A percentile compares a stretch with the other conserved stretches of the same genome.
phyloP scores from a whole-genome alignment of 2,329 filamentous ascomycete genomes.

The Sclerotinia minor region DNA sequence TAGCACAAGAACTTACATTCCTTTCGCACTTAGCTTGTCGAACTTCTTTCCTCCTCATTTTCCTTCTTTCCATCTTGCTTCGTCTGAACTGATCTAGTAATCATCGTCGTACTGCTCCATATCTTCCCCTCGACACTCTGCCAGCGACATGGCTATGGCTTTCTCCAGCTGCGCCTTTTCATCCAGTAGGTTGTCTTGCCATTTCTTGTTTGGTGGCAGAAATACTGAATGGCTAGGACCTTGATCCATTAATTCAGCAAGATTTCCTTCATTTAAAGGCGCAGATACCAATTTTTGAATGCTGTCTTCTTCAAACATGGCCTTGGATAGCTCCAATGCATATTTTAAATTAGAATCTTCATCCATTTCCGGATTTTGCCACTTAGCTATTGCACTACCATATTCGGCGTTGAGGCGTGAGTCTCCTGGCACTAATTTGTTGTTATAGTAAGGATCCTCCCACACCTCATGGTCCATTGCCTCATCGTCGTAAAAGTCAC shows the following conservation, averaged over 20 bases:
- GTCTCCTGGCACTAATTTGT: neutral
- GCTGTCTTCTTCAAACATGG: no score
- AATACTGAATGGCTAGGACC: neutral
- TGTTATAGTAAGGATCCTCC: neutral
- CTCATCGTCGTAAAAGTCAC: neutral
- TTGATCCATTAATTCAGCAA: neutral
- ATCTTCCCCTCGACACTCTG: neutral
- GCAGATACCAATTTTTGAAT: neutral
- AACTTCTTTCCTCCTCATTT: neutral
- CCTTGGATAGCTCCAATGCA: no score
- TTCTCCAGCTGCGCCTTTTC: neutral
- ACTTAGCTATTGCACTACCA: neutral
- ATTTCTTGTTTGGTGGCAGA: neutral
- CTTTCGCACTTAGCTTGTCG: neutral
- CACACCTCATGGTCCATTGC: neutral
- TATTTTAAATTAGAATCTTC: neutral
- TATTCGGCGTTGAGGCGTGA: conserved; percentile 3
- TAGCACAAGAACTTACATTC: neutral
- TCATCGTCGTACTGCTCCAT: neutral
- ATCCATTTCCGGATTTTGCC: neutral
- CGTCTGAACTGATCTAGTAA: neutral
- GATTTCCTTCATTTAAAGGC: neutral
- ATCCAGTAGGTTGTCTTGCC: neutral
- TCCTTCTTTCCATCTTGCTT: no score
- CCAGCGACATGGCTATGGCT: neutral